These are phyloP conservation scores for Pleomassaria siparia DNA, from an alignment of 2,329 filamentous ascomycete species.

Conservation along the genomic window DNA sequence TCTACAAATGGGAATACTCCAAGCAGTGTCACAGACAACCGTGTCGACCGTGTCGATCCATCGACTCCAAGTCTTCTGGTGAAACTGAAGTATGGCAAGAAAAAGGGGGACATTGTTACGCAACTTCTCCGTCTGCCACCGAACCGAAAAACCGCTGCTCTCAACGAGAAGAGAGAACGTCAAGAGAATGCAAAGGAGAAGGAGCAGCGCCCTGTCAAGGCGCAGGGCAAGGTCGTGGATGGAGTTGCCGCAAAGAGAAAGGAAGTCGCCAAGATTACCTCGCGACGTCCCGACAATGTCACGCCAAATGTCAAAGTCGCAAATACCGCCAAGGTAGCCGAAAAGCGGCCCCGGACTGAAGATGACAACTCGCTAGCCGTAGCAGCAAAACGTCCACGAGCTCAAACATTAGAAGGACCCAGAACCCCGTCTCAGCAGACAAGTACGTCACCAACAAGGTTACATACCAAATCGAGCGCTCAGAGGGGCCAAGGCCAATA, in stretches of 20 bases:
- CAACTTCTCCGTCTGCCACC: slow-evolving; percentile 36
- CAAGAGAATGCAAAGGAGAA: slow-evolving; percentile 4
- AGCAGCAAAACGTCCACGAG: slow-evolving; percentile 36
- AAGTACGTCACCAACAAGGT: slow-evolving; percentile 29
- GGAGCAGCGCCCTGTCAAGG: slow-evolving; percentile 15
- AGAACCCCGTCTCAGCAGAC: slow-evolving; percentile 33
- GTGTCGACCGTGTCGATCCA: slow-evolving; percentile 13
- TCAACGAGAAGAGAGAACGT: slow-evolving; percentile 30
- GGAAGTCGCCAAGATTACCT: slow-evolving; percentile 26
- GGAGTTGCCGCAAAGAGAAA: slow-evolving; percentile 26
- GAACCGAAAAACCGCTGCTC: slow-evolving; percentile 16
- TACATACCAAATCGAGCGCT: slow-evolving; percentile 30
- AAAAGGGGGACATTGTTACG: slow-evolving; percentile 51
- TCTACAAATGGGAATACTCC: slow-evolving; percentile 33
- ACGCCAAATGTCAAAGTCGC: slow-evolving; percentile 3
- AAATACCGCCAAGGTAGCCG: slow-evolving; percentile 19
- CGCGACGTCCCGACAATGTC: slow-evolving; percentile 24
- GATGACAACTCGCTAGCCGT: slow-evolving; percentile 28
- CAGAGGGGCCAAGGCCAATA: slow-evolving; percentile 33
- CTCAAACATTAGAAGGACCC: slow-evolving; percentile 34
- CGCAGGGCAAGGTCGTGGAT: slow-evolving; percentile 23
- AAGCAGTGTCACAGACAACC: slow-evolving; percentile 12
- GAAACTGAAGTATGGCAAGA: slow-evolving; percentile 55
- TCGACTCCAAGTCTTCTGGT: slow-evolving; percentile 43
- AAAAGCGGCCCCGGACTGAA: slow-evolving; percentile 39